Base-by-base conservation (phyloP, 2,329 filamentous ascomycete species). In the Exophiala xenobiotica region DNA sequence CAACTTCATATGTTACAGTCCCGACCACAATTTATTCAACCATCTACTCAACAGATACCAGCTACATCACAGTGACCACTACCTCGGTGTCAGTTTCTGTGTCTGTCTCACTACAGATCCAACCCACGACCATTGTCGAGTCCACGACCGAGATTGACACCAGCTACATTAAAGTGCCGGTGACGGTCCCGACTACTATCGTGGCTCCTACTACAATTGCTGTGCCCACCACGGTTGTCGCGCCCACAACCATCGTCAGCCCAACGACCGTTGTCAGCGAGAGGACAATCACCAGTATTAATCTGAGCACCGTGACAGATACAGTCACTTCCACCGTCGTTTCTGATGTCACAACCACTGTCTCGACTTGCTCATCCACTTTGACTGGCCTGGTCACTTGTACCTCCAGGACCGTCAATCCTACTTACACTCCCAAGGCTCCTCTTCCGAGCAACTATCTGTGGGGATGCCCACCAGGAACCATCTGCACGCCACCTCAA, bases 391-490 rank as follows among this genome's bases (percentile, higher is more conserved):
- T 61, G 12, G 54, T 58, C 4, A 59, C 65, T 11, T 68, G 66
- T 45, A 54, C 66, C 6, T 61, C 56, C 14, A 59, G 65, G 19
- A 62, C 61, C 19, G 44, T 59, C 39, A 68, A 68, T 49, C 65
- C 65, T 19, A 63, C 61, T 4, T 68, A 68, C 48, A 68, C 64
- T 4, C 59, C 65, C 6, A 35, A 59, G 1, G 51, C 46, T 16
- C 49, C 63, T 4, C 48, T 67, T 7, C 66, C 66, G 24, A 55
- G 54, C 2, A 58, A 68, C 41, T 70, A 71, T 23, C 65, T 68
- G 2, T 74, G 70, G 69, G 73, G 73, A 35, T 76, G 73, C 43
- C 63, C 68, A 26, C 72, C 73, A 14, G 72, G 70, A 8, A 70
- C 61, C 18, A 60, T 75, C 19, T 76, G 73, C 45, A 67, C 64